These are phyloP conservation scores for Gynandropsis gynandra DNA, from an alignment of 345 rosid species.

Conservation along the genomic window DNA sequence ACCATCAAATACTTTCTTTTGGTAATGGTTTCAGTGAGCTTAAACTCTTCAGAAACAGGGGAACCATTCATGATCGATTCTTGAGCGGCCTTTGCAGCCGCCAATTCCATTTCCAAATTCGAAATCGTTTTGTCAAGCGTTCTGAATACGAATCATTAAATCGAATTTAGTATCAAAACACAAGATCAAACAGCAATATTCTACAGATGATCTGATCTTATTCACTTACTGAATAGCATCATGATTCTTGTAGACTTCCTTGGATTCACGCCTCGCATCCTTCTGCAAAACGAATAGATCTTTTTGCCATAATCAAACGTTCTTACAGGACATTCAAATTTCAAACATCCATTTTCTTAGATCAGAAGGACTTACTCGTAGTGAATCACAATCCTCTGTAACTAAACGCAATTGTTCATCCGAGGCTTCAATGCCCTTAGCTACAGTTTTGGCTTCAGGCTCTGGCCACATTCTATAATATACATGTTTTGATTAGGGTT, in stretches of 20 bases:
- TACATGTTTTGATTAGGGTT: constrained; percentile 3
- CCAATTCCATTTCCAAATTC: constrained; percentile 72
- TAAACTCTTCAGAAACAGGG: constrained; percentile 57
- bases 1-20: constrained; percentile 82
- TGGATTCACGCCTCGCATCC: constrained; percentile 45
- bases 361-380: constrained; percentile 42
- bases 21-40: constrained; percentile 35
- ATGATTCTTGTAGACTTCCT: constrained; percentile 64
- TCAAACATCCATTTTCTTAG: neutral
- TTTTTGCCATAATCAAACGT: neutral
- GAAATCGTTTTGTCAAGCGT: constrained; percentile 76
- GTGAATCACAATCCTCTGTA: constrained; percentile 64
- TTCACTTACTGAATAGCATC: constrained; percentile 63
- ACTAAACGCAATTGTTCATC: constrained; percentile 49
- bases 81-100: constrained; percentile 78
- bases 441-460: constrained; percentile 54
- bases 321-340: neutral
- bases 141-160: constrained; percentile 30
- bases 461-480: constrained; percentile 69
- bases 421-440: constrained; percentile 30
- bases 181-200: neutral
- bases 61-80: constrained; percentile 77
- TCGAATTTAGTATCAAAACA: neutral
- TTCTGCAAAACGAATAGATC: constrained; percentile 31
- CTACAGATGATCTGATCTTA: neutral